These are phyloP conservation scores for Osmanthus fragrans DNA, from an alignment of 257 asterid species.

Conservation along the genomic window DNA sequence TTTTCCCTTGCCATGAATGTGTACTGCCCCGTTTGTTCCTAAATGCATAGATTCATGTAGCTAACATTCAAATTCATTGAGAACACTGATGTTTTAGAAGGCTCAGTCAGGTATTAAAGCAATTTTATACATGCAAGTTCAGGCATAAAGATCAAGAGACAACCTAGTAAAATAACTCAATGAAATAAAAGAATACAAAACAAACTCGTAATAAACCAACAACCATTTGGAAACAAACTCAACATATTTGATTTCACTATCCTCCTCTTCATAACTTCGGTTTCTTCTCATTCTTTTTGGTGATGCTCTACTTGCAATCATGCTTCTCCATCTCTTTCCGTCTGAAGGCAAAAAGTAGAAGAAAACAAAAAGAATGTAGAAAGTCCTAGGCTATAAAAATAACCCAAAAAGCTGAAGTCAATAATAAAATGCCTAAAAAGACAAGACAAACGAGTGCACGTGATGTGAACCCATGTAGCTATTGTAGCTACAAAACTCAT, in stretches of 20 bases:
- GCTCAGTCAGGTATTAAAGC: not conserved
- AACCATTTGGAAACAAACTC: not conserved
- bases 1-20: too few relatives aligned
- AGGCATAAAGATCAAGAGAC: not conserved
- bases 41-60: too few relatives aligned
- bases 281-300: not conserved
- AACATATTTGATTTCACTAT: not conserved
- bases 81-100: too few relatives aligned
- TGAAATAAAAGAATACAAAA: not conserved
- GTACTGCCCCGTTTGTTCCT: too few relatives aligned
- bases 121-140: not conserved
- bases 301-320: not conserved
- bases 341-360: not conserved
- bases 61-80: too few relatives aligned
- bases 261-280: not conserved
- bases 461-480: too few relatives aligned
- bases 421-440: not conserved
- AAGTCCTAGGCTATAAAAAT: not conserved
- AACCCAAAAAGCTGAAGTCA: not conserved
- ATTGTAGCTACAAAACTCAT: too few relatives aligned
- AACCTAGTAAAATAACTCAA: not conserved
- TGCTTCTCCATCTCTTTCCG: not conserved
- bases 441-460: not conserved
- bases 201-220: not conserved
- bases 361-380: not conserved